These are phyloP conservation scores for Cicer bijugum DNA, from an alignment of 306 rosid genomes.

Conservation along the genomic window DNA sequence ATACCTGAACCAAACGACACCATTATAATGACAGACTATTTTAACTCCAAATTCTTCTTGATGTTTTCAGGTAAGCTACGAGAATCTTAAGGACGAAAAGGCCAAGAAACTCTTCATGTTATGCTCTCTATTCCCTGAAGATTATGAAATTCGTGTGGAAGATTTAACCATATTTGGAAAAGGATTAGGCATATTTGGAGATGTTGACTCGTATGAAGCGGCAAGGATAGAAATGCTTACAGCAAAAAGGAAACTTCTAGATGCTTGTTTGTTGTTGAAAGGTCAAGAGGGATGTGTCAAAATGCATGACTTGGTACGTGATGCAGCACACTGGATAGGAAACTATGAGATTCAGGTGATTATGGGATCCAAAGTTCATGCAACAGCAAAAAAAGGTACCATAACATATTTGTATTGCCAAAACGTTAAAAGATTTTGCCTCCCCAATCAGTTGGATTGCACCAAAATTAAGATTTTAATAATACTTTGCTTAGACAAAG, in stretches of 20 bases:
- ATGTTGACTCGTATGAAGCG: neutral
- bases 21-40: neutral
- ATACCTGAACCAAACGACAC: neutral
- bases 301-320: slow-evolving; percentile 39
- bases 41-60: neutral
- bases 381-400: neutral
- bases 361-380: neutral
- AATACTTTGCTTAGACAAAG: neutral
- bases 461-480: slow-evolving; percentile 23
- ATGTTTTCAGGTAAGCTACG: slow-evolving; percentile 14
- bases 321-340: slow-evolving; percentile 31
- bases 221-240: neutral
- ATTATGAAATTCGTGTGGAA: neutral
- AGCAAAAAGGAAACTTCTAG: neutral
- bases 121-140: slow-evolving; percentile 35
- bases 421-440: neutral
- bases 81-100: slow-evolving; percentile 4
- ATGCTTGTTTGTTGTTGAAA: slow-evolving; percentile 26
- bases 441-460: neutral
- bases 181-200: neutral
- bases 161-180: neutral
- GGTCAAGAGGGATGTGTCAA: neutral
- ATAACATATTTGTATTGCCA: slow-evolving; percentile 4
- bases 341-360: neutral
- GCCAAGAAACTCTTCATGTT: slow-evolving; percentile 14